Base-by-base conservation (phyloP, 495 filamentous ascomycete genomes). In the Annulohypoxylon nitens region DNA sequence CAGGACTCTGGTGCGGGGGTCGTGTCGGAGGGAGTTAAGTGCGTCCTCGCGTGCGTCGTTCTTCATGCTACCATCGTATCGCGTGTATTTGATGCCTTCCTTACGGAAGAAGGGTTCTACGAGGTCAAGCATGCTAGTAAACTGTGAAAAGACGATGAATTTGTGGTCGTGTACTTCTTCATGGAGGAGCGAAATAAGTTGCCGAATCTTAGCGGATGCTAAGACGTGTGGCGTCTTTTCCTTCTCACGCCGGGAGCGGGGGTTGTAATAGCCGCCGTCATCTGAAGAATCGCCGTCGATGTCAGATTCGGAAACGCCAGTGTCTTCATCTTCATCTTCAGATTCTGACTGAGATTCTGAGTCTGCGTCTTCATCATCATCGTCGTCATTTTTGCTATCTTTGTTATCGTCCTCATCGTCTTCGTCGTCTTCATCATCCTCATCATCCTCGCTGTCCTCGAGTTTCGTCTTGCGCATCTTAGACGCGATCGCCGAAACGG, bases 21-120 rank as follows among this genome's bases (percentile, higher is more conserved):
- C 89, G 73, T 91, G 92, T 50, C 94, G 87, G 14, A 97, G 86
- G 45, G 81, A 77, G 51, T 80, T 75, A 14, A 99, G 86, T 63
- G 92, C 93, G 8, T 92, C 94, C 81, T 99, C 96, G 63, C 96
- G 93, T 65, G 87, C 88, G 78, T 98, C 95, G 82, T 97, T 97
- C 76, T 90, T 87, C 96, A 99, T 99, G 74, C 89, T 90, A 67
- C 96, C 96, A 80, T 99, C 96, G 84, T 99, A 99, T 7, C 96
- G 90, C 7, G 93, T 92, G 78, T 90, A 95, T 67, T 85, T 87
- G 74, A 97, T 89, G 26, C 89, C 89, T 20, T 92, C 89, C 34
- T 87, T 82, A 18, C 87, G 84, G 30, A 99, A 83, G 84, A 98
- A 97, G 14, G 96, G 96, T 79, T 98, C 94, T 73, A 98, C 89